Evolutionary conservation across 129 eudicot species (phyloP), one percentile per base, ranked within the genome.

Genomic region (Gnaphalium uliginosum): DNA sequence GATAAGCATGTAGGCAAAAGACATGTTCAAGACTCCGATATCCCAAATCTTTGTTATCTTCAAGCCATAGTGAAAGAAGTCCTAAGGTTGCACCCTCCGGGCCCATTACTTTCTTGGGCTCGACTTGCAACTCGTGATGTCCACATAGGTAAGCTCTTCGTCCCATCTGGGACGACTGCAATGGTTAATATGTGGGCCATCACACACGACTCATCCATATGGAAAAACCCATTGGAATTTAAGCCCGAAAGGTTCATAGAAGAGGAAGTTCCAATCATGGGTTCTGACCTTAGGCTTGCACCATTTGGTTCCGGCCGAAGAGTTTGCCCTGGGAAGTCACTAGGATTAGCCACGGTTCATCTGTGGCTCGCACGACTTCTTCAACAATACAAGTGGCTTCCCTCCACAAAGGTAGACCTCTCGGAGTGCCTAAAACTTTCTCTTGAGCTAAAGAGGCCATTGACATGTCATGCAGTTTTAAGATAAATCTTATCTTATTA

Each of bases 181-280:
- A 92, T 92, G 97, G 97, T 92, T 15, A 92, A 92, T 77, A 92
- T 92, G 97, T 92, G 97, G 97, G 93, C 96, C 69, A 92, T 92
- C 74, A 83, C 93, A 22, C 97, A 89, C n/a, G 96, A 92, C 68
- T 82, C 96, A 0, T 23, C 88, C 21, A 79, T 92, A 67, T 92
- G 97, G 97, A 66, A 78, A n/a, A 89, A 89, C 64, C 97, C 97
- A 2, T 84, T 84, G 86, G 78, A 78, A 4, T 92, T 92, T 67
- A 81, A 59, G 69, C 97, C 97, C 4, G 88, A 89, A 54, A 81
- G 97, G 75, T 92, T 89, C 74, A 69, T 82, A 9, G 89, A 84
- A 66, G 89, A 84, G 54, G 96, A 89, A 0, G 29, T 92, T 8
- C 78, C 93, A 1, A 58, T 92, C 61, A 78, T 87, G 96, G 97